Evolutionary conservation across 164 flowering plant genomes (phyloP).

Genomic region (Vitis cinerea): DNA sequence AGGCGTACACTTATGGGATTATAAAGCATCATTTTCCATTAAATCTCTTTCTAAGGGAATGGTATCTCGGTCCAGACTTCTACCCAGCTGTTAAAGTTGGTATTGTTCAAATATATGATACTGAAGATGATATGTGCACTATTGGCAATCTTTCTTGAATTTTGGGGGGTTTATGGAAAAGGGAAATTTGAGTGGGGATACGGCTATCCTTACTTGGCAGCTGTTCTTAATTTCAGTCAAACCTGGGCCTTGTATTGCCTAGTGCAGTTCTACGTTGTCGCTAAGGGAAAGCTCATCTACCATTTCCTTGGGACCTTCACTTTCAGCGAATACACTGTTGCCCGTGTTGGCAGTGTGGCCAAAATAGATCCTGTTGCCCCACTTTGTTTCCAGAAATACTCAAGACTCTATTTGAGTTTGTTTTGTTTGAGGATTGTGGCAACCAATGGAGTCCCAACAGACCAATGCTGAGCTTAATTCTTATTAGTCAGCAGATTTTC

Average conservation of each 20-base stretch:
- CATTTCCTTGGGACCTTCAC: constrained; percentile 48
- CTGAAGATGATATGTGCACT: constrained; percentile 88
- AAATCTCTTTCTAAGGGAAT: constrained; percentile 65
- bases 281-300: constrained; percentile 32
- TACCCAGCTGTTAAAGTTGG: constrained; percentile 96
- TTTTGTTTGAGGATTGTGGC: constrained; percentile 83
- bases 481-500: constrained; percentile 88
- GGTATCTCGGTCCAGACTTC: constrained; percentile 94
- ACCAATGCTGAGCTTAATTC: constrained; percentile 93
- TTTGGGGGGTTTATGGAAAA: constrained; percentile 91
- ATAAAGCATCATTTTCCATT: constrained; percentile 96
- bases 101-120: constrained; percentile 78
- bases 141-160: constrained; percentile 73
- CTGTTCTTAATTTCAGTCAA: constrained; percentile 93
- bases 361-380: constrained; percentile 55
- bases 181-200: constrained; percentile 95
- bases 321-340: constrained; percentile 47
- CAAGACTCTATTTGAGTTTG: constrained; percentile 89
- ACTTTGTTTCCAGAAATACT: constrained; percentile 40
- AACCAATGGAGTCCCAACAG: constrained; percentile 98
- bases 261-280: constrained; percentile 82
- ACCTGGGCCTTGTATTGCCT: constrained; percentile 98
- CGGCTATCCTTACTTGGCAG: constrained; percentile 99
- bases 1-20: constrained; percentile 70
- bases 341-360: constrained; percentile 37